Evolutionary conservation across 768 basidiomycete species (phyloP).

Genomic region (Naganishia friedmannii): DNA sequence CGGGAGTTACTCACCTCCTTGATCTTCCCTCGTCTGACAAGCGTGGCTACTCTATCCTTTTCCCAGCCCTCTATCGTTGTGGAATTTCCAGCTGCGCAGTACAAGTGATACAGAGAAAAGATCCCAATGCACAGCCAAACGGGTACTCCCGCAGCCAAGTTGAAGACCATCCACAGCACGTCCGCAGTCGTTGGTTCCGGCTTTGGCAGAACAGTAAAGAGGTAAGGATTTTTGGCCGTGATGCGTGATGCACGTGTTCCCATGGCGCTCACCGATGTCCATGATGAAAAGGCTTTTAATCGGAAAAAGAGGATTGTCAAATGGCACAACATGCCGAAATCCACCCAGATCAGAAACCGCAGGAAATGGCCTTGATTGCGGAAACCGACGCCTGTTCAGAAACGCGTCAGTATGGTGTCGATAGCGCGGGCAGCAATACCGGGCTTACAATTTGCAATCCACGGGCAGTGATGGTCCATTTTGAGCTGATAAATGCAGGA

Average conservation of each 20-base stretch:
- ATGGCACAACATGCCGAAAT: constrained; percentile 83
- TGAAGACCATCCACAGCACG: constrained; percentile 79
- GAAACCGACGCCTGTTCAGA: constrained; percentile 84
- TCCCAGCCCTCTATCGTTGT: constrained; percentile 99
- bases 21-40: constrained; percentile 80
- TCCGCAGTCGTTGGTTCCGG: constrained; percentile 67
- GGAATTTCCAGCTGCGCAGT: constrained; percentile 69
- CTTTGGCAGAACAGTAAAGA: constrained; percentile 52
- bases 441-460: constrained; percentile 48
- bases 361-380: constrained; percentile 75
- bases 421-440: not conserved
- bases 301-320: constrained; percentile 73
- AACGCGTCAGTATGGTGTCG: not conserved
- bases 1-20: constrained; percentile 57
- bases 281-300: constrained; percentile 49
- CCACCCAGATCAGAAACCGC: constrained; percentile 88
- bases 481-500: constrained; percentile 70
- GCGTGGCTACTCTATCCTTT: constrained; percentile 85
- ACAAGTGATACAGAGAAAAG: constrained; percentile 90
- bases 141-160: constrained; percentile 78
- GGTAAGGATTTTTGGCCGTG: not conserved
- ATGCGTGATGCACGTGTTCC: too few relatives aligned
- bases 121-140: constrained; percentile 81
- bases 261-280: constrained; percentile 29
- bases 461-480: constrained; percentile 66